These are phyloP conservation scores for Raffaelea albimanens DNA, from an alignment of 2,329 filamentous ascomycete genomes.

Conservation along the genomic window DNA sequence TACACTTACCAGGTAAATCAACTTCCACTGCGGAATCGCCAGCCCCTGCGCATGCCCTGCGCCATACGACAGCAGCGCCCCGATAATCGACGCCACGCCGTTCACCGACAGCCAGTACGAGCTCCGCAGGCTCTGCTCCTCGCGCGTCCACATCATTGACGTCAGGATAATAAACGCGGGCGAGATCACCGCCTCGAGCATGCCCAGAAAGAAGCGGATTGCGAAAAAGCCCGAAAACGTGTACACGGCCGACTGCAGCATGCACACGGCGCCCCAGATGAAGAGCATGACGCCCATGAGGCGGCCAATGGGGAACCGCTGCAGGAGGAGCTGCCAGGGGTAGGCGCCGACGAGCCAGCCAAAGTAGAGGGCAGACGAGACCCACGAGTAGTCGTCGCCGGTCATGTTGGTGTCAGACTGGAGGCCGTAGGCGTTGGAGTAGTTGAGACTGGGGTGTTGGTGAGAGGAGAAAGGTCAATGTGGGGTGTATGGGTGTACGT, in stretches of 20 bases:
- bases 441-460: slow-evolving; percentile 18
- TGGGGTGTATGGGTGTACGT: too few relatives aligned
- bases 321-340: slow-evolving; percentile 29
- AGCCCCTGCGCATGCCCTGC: slow-evolving; percentile 14
- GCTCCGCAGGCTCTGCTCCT: slow-evolving; percentile 26
- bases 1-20: slow-evolving; percentile 12
- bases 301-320: slow-evolving; percentile 30
- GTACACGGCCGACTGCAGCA: slow-evolving; percentile 21
- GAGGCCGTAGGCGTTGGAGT: slow-evolving; percentile 31
- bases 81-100: slow-evolving; percentile 20
- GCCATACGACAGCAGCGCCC: slow-evolving; percentile 20
- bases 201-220: slow-evolving; percentile 27
- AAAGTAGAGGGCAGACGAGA: slow-evolving; percentile 32
- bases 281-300: slow-evolving; percentile 35
- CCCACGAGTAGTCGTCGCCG: slow-evolving; percentile 33
- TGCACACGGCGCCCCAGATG: slow-evolving; percentile 22
- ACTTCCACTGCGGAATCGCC: slow-evolving; percentile 20
- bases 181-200: slow-evolving; percentile 30
- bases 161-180: slow-evolving; percentile 27
- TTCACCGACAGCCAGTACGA: slow-evolving; percentile 23
- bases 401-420: slow-evolving; percentile 29
- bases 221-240: slow-evolving; percentile 25
- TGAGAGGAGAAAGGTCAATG: not conserved
- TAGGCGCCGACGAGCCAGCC: slow-evolving; percentile 30
- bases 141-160: slow-evolving; percentile 26